Percentiles rank a stretch among this genome's conserved stretches.
Conservation (phyloP, 1,284 basidiomycete genomes). For the Ceratobasidium sp. region DNA sequence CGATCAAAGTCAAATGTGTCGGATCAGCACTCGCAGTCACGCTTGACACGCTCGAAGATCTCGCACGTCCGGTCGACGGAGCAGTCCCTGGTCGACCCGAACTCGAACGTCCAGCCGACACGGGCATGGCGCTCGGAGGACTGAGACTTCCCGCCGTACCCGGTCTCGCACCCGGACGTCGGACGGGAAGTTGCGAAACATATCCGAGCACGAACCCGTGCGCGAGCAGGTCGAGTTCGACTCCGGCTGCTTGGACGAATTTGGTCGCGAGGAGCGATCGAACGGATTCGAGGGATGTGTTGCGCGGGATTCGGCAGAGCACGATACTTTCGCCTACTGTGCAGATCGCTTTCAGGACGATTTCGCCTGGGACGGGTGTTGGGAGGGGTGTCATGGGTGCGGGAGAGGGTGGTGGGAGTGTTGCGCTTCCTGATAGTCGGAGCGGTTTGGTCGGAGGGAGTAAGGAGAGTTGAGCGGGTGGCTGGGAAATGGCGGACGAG, state of each 20-base stretch:
- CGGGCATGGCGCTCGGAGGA: not conserved
- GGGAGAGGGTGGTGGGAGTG: slow-evolving; percentile 17
- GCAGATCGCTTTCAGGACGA: slow-evolving; percentile 24
- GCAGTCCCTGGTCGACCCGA: slow-evolving; percentile 23
- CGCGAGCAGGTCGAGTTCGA: slow-evolving; percentile 20
- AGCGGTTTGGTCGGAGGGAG: not conserved
- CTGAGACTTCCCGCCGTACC: not conserved
- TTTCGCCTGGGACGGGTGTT: not conserved
- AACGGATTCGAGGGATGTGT: slow-evolving; percentile 12
- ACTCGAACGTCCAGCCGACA: not conserved
- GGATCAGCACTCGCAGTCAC: slow-evolving; percentile 21
- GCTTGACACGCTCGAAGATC: slow-evolving; percentile 30
- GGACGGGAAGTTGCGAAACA: not conserved
- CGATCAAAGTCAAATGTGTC: slow-evolving; percentile 25
- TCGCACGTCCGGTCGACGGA: not conserved
- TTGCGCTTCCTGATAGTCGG: not conserved
- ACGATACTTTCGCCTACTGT: slow-evolving; percentile 33
- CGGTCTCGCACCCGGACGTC: not conserved
- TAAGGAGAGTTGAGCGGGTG: not conserved
- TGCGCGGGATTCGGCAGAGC: slow-evolving; percentile 7
- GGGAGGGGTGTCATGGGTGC: slow-evolving; percentile 15
- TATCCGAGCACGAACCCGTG: slow-evolving; percentile 34
- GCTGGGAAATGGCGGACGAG: not conserved
- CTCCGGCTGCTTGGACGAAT: slow-evolving; percentile 24
- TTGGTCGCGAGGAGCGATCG: slow-evolving; percentile 6